These are phyloP conservation scores for Hypoxylon sp. DNA, from an alignment of 2,329 filamentous ascomycete species.

Conservation along the genomic window DNA sequence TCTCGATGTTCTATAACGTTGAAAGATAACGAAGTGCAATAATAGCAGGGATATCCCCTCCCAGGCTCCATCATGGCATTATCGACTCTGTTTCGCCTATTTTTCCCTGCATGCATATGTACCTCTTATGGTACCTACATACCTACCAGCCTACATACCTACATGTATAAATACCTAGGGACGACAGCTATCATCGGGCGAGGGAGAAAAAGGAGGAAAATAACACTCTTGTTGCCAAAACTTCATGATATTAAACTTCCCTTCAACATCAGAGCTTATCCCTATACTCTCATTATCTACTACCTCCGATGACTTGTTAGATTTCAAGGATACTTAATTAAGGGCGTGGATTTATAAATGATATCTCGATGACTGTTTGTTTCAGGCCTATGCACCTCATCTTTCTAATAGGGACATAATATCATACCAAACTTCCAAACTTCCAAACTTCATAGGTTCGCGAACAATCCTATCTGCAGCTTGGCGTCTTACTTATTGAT, in stretches of 20 bases:
- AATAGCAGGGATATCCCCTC: neutral
- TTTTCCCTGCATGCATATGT: constrained; percentile 2
- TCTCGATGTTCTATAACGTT: neutral
- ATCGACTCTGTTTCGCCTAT: constrained; percentile 15
- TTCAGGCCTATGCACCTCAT: constrained; percentile 9
- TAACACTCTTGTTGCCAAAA: neutral
- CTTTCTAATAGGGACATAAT: neutral
- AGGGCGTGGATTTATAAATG: neutral
- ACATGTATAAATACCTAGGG: too few relatives aligned
- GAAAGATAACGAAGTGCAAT: neutral
- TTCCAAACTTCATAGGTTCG: constrained; percentile 8
- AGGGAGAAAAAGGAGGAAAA: too few relatives aligned
- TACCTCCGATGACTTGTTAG: neutral
- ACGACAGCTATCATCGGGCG: too few relatives aligned
- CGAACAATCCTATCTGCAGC: neutral
- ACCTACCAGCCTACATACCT: neutral
- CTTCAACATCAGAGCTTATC: neutral
- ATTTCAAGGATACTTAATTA: neutral
- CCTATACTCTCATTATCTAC: neutral
- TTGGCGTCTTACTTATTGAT: constrained; percentile 14
- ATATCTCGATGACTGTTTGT: neutral
- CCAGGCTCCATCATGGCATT: constrained; percentile 14
- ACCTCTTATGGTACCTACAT: neutral
- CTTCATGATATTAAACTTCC: constrained; percentile 5
- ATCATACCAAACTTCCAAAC: constrained; percentile 7